Conservation (phyloP, 31 red algal genomes). For the Odonthalia washingtoniensis region DNA sequence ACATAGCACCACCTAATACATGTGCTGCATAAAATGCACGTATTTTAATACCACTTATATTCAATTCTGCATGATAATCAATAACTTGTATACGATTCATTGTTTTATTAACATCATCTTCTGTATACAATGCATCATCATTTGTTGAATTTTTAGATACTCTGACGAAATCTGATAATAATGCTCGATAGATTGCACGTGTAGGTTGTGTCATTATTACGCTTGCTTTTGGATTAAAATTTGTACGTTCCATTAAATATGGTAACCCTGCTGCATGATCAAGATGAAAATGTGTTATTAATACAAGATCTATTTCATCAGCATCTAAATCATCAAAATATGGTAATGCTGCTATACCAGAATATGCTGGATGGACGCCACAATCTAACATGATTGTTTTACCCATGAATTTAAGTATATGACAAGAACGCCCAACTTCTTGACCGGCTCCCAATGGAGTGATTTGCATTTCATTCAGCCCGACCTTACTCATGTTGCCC, state of each 20-base stretch:
- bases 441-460: slow-evolving; percentile 96
- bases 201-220: slow-evolving; percentile 99
- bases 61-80: slow-evolving; percentile 98
- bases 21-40: slow-evolving; percentile 99
- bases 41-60: slow-evolving; percentile 95
- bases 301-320: slow-evolving; percentile 94
- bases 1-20: slow-evolving; percentile 99
- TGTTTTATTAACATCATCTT: slow-evolving; percentile 92
- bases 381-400: slow-evolving; percentile 99
- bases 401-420: slow-evolving; percentile 93
- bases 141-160: slow-evolving; percentile 86
- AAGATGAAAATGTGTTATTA: slow-evolving; percentile 99
- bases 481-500: no score
- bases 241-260: slow-evolving; percentile 96
- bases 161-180: slow-evolving; percentile 97
- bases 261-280: slow-evolving; percentile 98
- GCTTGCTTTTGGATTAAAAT: slow-evolving; percentile 95
- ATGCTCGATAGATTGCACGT: slow-evolving; percentile 95
- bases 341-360: slow-evolving; percentile 92
- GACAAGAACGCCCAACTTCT: slow-evolving; percentile 99
- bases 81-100: slow-evolving; percentile 96
- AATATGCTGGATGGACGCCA: slow-evolving; percentile 99
- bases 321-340: slow-evolving; percentile 98
- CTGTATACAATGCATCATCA: slow-evolving; percentile 95
- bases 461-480: slow-evolving; percentile 86